Percentiles rank a stretch among this genome's conserved stretches.
These are phyloP conservation scores for Xylaria curta DNA, from an alignment of 495 filamentous ascomycete species.

Conservation along the genomic window DNA sequence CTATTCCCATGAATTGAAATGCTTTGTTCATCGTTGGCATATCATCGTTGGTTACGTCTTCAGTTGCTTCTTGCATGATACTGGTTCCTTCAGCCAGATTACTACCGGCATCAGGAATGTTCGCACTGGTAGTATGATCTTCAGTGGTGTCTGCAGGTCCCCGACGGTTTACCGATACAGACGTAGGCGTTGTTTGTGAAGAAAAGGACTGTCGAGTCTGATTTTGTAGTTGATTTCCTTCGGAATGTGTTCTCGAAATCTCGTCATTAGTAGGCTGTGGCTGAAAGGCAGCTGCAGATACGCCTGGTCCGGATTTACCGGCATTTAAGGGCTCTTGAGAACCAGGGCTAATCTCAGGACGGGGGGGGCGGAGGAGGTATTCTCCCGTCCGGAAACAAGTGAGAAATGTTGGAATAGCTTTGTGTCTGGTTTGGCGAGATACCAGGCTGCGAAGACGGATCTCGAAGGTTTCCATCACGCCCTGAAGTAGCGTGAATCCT, in stretches of 20 bases:
- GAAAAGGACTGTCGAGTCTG: background rate
- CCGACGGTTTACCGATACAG: background rate
- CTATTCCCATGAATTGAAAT: conserved; percentile 10
- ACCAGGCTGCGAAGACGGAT: background rate
- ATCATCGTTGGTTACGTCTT: background rate
- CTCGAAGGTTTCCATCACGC: background rate
- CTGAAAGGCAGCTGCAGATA: background rate
- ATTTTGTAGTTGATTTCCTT: background rate
- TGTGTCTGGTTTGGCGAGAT: background rate
- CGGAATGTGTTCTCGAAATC: background rate
- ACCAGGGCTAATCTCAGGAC: background rate
- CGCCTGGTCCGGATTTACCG: background rate
- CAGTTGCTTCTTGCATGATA: background rate
- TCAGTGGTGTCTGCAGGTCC: background rate
- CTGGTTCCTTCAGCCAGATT: too few species aligned
- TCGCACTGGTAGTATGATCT: background rate
- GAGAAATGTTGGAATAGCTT: conserved; percentile 2
- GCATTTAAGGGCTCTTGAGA: background rate
- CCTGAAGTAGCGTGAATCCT: background rate
- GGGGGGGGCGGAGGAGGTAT: conserved; percentile 16
- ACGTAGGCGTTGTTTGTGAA: background rate
- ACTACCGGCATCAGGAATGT: background rate
- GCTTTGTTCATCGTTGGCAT: background rate
- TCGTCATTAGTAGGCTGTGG: background rate
- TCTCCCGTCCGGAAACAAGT: conserved; percentile 6